These are phyloP conservation scores for Diaporthe citriasiana DNA, from an alignment of 2,329 filamentous ascomycete species.

Conservation along the genomic window DNA sequence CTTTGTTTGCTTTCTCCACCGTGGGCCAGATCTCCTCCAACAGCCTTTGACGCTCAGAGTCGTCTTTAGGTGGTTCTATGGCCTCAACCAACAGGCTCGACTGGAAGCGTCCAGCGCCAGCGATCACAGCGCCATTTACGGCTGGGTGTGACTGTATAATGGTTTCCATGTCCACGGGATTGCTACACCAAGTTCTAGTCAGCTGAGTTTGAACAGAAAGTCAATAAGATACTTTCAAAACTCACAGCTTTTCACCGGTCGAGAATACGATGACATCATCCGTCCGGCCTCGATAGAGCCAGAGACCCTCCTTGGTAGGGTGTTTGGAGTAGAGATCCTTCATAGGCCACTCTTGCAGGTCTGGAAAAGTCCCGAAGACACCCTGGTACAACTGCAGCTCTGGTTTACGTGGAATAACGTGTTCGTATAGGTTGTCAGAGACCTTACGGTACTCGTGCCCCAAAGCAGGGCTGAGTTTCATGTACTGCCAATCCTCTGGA, in stretches of 20 bases:
- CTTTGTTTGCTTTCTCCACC: constrained; percentile 32
- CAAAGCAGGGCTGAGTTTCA: constrained; percentile 45
- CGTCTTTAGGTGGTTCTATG: background rate
- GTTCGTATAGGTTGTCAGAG: constrained; percentile 47
- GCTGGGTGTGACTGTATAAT: constrained; percentile 28
- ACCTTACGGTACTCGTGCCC: constrained; percentile 32
- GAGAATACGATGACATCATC: constrained; percentile 41
- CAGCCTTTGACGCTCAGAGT: constrained; percentile 2
- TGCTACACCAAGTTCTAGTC: background rate
- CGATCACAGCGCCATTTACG: constrained; percentile 29
- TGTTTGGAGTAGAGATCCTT: constrained; percentile 52
- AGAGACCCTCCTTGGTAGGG: constrained; percentile 44
- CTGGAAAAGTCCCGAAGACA: constrained; percentile 49
- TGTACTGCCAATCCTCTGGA: constrained; percentile 49
- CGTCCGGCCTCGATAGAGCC: constrained; percentile 50
- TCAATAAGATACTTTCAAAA: background rate
- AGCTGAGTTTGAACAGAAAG: background rate
- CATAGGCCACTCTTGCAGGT: constrained; percentile 51
- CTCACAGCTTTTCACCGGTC: constrained; percentile 35
- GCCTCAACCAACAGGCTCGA: constrained; percentile 35
- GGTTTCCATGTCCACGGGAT: constrained; percentile 37
- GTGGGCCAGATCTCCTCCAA: constrained; percentile 28
- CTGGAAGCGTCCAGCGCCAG: constrained; percentile 24
- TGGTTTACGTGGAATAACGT: constrained; percentile 46
- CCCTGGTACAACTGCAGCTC: constrained; percentile 45